These are phyloP conservation scores for Echites panduratus DNA, from an alignment of 257 asterid genomes.

Conservation along the genomic window DNA sequence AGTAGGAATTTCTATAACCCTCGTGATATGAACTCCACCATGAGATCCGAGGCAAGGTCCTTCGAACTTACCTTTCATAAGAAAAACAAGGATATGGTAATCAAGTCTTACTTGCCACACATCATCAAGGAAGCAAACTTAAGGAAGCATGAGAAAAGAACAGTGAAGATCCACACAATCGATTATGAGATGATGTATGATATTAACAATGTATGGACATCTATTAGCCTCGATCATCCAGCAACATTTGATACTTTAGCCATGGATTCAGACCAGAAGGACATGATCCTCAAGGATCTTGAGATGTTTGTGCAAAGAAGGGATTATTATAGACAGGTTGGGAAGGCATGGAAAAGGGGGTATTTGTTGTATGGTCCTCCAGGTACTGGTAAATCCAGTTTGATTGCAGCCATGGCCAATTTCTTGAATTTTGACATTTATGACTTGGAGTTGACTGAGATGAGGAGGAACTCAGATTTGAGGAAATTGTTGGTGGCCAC, in stretches of 20 bases:
- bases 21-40: too few species aligned
- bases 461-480: constrained; percentile 76
- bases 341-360: constrained; percentile 83
- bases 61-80: too few species aligned
- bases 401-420: constrained; percentile 87
- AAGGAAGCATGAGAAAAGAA: too few species aligned
- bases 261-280: constrained; percentile 48
- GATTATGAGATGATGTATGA: too few species aligned
- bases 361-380: constrained; percentile 78
- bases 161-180: too few species aligned
- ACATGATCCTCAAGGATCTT: constrained; percentile 46
- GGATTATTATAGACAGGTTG: constrained; percentile 65
- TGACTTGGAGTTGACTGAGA: constrained; percentile 68
- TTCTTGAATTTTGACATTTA: constrained; percentile 69
- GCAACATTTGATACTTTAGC: constrained; percentile 62
- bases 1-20: too few species aligned
- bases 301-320: constrained; percentile 52
- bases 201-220: too few species aligned
- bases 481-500: constrained; percentile 73
- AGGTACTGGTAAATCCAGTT: constrained; percentile 73
- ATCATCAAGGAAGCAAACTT: too few species aligned
- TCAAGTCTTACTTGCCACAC: too few species aligned
- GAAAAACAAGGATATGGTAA: too few species aligned
- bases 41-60: too few species aligned
- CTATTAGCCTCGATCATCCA: constrained; percentile 36